phyloP scores from a whole-genome alignment of 257 asterid genomes.

The Verbascum thapsus region DNA sequence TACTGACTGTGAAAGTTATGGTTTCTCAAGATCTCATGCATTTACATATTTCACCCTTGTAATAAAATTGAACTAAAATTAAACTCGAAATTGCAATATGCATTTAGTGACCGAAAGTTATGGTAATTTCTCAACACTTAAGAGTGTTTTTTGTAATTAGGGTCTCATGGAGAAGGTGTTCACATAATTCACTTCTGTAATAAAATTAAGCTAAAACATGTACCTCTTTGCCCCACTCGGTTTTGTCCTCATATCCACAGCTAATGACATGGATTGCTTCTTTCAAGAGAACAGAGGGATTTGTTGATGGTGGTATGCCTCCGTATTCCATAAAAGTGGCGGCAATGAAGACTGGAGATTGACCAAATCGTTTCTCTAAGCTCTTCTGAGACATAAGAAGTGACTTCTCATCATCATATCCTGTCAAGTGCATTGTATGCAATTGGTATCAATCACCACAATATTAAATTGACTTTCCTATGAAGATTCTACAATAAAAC shows the following conservation, averaged over 20 bases:
- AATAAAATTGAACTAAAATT: too few species aligned
- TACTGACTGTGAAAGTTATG: too few species aligned
- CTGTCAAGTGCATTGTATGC: constrained; percentile 44
- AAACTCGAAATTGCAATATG: too few species aligned
- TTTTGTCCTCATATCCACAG: constrained; percentile 94
- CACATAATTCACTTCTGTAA: too few species aligned
- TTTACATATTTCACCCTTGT: too few species aligned
- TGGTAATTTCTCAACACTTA: too few species aligned
- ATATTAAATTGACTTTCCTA: background rate
- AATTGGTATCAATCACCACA: constrained; percentile 16
- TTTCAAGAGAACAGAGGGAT: constrained; percentile 75
- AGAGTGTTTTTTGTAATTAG: too few species aligned
- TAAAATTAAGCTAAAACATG: background rate
- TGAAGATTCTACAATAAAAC: too few species aligned
- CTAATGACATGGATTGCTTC: constrained; percentile 99
- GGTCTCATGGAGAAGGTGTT: too few species aligned
- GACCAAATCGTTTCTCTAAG: constrained; percentile 94
- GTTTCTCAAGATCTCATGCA: too few species aligned
- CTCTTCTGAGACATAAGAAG: constrained; percentile 92
- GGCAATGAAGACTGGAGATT: constrained; percentile 90
- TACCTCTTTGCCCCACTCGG: constrained; percentile 99
- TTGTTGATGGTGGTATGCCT: constrained; percentile 86
- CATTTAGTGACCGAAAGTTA: too few species aligned
- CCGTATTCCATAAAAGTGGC: constrained; percentile 93
- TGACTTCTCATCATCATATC: constrained; percentile 85